Base-by-base conservation (phyloP, 257 asterid species). In the Solanum sparsipilum region DNA sequence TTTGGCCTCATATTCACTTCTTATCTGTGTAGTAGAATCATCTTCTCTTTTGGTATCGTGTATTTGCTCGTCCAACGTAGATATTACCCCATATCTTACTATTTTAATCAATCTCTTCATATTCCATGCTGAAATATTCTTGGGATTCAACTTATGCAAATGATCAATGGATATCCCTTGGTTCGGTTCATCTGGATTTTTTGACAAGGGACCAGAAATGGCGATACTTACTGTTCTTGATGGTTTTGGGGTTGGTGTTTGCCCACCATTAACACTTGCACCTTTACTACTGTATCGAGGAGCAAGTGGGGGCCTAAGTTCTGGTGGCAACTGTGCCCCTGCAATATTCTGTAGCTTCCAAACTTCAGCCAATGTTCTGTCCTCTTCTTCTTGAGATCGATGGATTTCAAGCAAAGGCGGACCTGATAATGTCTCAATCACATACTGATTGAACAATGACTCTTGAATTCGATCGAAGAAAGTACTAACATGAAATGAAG, bases 401-500 rank as follows among this genome's bases (percentile, higher is more conserved):
- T 89, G 92, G 9, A 93, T 92, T 93, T 95, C 98, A 7, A 94
- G 83, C 68, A 90, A 25, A 0, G 99, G 98, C 0, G 95, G 97
- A 16, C 99, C 99, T 0, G 99, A 97, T 3, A 96, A 74, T 20
- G 96, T 90, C 93, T 96, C 98, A 16, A 97, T 97, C 74, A 94
- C 94, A 52, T 94, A 96, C 88, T 97, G 99, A 52, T 96, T 97
- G 20, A 95, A 97, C 86, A 97, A 65, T 0, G 98, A 93, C 13
- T 94, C 99, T 32, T 97, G 98, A 38, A 97, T 97, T 34, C 99
- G 94, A 44, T 97, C 98, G 46, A 97, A 97, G 91, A 96, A 97
- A 1, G 98, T 94, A 91, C 98, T 97, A 23, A 97, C 99, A n/a
- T 97, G 99, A 83, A 97, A 97, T 0, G 99, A 97, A 12, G 99